Base-by-base conservation (phyloP, 805 yeast genomes). In the Kuraishia molischiana region DNA sequence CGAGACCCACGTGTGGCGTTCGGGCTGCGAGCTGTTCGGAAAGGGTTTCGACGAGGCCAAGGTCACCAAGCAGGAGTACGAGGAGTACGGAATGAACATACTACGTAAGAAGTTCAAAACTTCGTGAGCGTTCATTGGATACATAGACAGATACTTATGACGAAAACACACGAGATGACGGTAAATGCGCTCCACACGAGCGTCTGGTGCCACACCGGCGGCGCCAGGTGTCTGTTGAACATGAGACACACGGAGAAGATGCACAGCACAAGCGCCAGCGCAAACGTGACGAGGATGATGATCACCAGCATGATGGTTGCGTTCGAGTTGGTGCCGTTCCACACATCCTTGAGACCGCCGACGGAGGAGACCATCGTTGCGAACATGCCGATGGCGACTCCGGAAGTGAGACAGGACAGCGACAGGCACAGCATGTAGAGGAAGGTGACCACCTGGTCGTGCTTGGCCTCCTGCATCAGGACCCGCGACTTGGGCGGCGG, bases 21-120 rank as follows among this genome's bases (percentile, higher is more conserved):
- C 82, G 8, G 85, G 80, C 37, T 52, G 62, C 11, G 42, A 47
- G 4, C 64, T 79, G 37, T 69, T 68, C 17, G 61, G 67, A 3
- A 59, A 64, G 15, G 72, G 63, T 22, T 61, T 69, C 39, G 56
- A 59, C 14, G 66, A 72, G 29, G 71, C 79, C 14, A 66, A 77
- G 38, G 77, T 92, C 5, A 70, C 94, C 0, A 74, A 79, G 42
- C 74, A 77, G 40, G 97, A 92, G 36, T 92, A 87, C 50, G 68
- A 74, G 45, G 98, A 92, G 56, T 80, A 85, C 51, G 98, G 98
- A 0, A 67, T 17, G 22, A 34, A 24, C 17, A 18, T 34, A 6
- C 8, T 20, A 6, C 8, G 26, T 21, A 13, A 22, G 15, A 34
- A 34, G 17, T 32, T 32, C n/a, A 32, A 21, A 32, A 21, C 26